Evolutionary conservation across 352 stramenopile species (phyloP).

Genomic region (Globisporangium recalcitrans): DNA sequence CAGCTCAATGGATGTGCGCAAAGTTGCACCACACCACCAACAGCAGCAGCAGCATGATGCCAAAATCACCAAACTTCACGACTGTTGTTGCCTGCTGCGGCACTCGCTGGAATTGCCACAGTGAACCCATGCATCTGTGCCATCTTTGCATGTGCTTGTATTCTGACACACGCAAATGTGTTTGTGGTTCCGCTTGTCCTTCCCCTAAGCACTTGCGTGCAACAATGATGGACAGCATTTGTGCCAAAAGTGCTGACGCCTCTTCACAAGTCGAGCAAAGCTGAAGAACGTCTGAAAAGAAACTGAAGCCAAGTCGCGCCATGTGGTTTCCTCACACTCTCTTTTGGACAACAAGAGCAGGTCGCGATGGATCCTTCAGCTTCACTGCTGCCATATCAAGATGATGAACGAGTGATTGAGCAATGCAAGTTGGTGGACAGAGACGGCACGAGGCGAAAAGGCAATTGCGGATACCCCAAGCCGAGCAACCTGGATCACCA

Average conservation of each 20-base stretch:
- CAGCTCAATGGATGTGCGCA: neutral
- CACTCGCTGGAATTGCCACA: no score
- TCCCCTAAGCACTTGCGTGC: neutral
- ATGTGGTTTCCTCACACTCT: neutral
- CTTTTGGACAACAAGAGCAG: neutral
- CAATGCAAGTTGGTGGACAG: no score
- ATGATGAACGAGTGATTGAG: neutral
- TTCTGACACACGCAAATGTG: no score
- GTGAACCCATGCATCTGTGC: no score
- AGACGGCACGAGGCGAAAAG: no score
- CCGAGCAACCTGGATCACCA: no score
- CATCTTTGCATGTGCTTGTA: no score
- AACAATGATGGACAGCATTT: neutral
- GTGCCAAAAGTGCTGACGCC: neutral
- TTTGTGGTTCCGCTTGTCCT: neutral
- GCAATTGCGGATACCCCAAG: no score
- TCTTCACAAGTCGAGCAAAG: neutral
- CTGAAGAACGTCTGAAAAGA: slow-evolving; percentile 3
- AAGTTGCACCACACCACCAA: neutral
- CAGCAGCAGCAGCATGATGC: neutral
- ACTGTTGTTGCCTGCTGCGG: no score
- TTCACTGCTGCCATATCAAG: no score
- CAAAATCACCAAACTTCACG: no score
- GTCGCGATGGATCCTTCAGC: no score
- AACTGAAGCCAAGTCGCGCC: neutral